Conservation (phyloP, 179 eudicot genomes). For the Nepenthes alata region DNA sequence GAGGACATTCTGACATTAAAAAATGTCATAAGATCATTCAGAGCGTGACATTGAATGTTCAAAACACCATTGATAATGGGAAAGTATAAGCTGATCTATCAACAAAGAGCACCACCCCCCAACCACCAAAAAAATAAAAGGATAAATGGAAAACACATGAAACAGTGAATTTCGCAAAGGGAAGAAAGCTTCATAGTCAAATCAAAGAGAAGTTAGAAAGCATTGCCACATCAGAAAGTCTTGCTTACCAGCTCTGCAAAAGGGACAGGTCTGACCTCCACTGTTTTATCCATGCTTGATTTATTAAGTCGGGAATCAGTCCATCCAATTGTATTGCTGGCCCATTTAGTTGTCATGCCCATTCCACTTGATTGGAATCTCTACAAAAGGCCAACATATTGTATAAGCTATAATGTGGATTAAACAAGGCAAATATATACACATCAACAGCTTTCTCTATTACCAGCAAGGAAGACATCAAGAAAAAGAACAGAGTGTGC, state of each 20-base stretch:
- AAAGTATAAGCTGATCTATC: too few species aligned
- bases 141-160: not conserved
- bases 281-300: conserved; percentile 17
- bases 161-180: not conserved
- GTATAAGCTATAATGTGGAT: too few species aligned
- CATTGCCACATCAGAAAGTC: not conserved
- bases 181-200: not conserved
- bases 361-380: conserved; percentile 36
- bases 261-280: conserved; percentile 21
- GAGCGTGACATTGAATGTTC: too few species aligned
- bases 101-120: too few species aligned
- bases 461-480: too few species aligned
- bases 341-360: conserved; percentile 29
- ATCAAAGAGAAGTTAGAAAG: not conserved
- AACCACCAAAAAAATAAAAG: not conserved
- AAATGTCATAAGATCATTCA: too few species aligned
- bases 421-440: too few species aligned
- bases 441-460: too few species aligned
- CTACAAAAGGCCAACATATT: conserved; percentile 19
- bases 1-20: too few species aligned
- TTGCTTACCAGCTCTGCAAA: conserved; percentile 45
- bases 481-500: too few species aligned
- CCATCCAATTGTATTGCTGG: conserved; percentile 21
- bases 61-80: too few species aligned
- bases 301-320: conserved; percentile 16